Evolutionary conservation across 2,329 filamentous ascomycete species (phyloP).

Genomic region (Acrodontium crateriforme): DNA sequence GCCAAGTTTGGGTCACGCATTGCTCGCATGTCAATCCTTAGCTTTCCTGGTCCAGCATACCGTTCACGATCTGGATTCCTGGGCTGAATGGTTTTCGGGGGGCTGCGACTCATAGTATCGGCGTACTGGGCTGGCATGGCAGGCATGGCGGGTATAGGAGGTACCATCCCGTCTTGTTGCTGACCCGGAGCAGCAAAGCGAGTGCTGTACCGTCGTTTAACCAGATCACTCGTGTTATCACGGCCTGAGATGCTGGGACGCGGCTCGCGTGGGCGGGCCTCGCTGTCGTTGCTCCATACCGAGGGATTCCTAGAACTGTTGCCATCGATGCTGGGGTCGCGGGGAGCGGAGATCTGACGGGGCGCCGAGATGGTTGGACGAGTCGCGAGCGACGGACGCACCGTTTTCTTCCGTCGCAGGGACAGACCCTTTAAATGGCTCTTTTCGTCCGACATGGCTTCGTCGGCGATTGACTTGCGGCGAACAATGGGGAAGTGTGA

Average conservation of each 20-base stretch:
- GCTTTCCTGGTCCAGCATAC: slow-evolving; percentile 30
- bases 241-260: slow-evolving; percentile 25
- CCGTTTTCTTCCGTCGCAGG: slow-evolving; percentile 46
- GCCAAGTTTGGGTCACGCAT: slow-evolving; percentile 67
- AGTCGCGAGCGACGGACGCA: too few relatives aligned
- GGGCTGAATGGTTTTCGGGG: slow-evolving; percentile 21
- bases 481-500: too few relatives aligned
- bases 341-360: slow-evolving; percentile 34
- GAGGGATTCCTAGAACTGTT: slow-evolving; percentile 11
- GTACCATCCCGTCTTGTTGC: slow-evolving; percentile 47
- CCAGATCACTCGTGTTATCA: slow-evolving; percentile 58
- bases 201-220: slow-evolving; percentile 89
- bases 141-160: slow-evolving; percentile 44
- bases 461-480: too few relatives aligned
- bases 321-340: slow-evolving; percentile 8
- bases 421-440: slow-evolving; percentile 39
- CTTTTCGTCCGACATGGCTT: slow-evolving; percentile 38
- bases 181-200: slow-evolving; percentile 53
- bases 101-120: slow-evolving; percentile 16
- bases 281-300: slow-evolving; percentile 7
- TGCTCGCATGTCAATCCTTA: slow-evolving; percentile 61
- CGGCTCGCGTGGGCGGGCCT: slow-evolving; percentile 6
- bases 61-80: slow-evolving; percentile 13
- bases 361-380: slow-evolving; percentile 46
- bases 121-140: slow-evolving; percentile 45